Base-by-base conservation (phyloP, 805 yeast genomes). In the Starmerella cellae region DNA sequence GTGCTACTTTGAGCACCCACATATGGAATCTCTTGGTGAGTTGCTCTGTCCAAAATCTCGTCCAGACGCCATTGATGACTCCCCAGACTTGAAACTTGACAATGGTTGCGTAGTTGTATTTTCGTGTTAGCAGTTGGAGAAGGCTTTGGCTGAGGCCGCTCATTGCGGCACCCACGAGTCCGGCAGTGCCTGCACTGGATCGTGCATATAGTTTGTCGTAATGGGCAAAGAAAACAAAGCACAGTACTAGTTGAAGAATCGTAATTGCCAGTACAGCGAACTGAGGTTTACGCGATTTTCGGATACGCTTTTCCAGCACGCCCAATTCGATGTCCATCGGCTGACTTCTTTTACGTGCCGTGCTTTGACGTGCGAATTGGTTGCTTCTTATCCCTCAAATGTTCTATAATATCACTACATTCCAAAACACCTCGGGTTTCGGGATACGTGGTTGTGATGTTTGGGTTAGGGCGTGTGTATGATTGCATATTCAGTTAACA, bases 31-130 rank as follows among this genome's bases (percentile, higher is more conserved):
- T 46, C n/a, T 30, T 30, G 18, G 53, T 51, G 24, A 61, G 52
- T 40, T 51, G 52, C 42, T 58, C 62, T 3, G 64, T 60, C 65
- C 65, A 61, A 48, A 57, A 54, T 32, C 60, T 58, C 29, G 61
- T 56, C 62, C 63, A 60, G 9, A 58, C 32, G 5, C 65, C 65
- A 22, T 56, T 55, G 33, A 56, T 41, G 11, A 54, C 56, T 2
- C 65, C 65, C 65, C 65, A 61, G 2, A 59, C 59, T 37, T 60
- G 60, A 45, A 60, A 61, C 43, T 59, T 60, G 40, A 53, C 32
- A 9, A 59, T 42, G 10, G 43, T 42, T 16, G 50, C 47, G 17
- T 46, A 47, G 33, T 49, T 37, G 24, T 47, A 45, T 20, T 48
- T 47, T 16, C 44, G 40, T 3, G 53, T 50, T 29, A 50, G 32